Base-by-base conservation (phyloP, 169 alveolate species). In the Eimeria praecox region DNA sequence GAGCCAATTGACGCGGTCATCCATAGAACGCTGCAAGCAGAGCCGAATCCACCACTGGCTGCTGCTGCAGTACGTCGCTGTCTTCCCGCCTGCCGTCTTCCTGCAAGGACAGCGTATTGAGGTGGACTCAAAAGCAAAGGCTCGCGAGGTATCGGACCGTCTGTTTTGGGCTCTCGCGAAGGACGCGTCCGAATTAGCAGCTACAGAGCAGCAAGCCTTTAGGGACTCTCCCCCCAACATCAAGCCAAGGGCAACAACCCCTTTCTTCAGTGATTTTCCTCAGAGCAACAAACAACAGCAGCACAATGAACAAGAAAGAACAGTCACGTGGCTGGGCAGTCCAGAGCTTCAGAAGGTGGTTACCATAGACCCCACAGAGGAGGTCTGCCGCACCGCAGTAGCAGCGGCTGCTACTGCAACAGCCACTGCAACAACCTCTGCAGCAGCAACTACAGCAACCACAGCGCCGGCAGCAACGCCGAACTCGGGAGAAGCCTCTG, bases 1-100 rank as follows among this genome's bases (percentile, higher is more conserved):
- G 35, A 83, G 92, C 4, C 95, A 83, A 27, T 86, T 92, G 85
- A 92, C 71, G 27, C 71, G 83, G 69, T 66, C 73, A 8, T 77
- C 92, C 35, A 92, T 92, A 16, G 95, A 92, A 33, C 59, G 64
- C 85, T 56, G 90, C 71, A 92, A 78, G 69, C 85, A 54, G 14
- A 77, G 92, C 86, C 80, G 77, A n/a, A 64, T 92, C 30, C 92
- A 92, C 85, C 71, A 92, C 95, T 92, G 95, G 95, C 52, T 92
- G 95, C 92, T 78, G 71, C 71, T 92, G 46, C 95, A 92, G 92
- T 92, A 92, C 92, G 95, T 77, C 27, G 86, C 77, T 4, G 86
- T 56, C 71, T 78, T 52, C 59, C 95, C 95, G 35, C 95, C 95
- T 0, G 92, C 95, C 52, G 46, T 92, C 30, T 92, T 92, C 56